Conservation (phyloP, 257 asterid genomes). For the Phtheirospermum japonicum region DNA sequence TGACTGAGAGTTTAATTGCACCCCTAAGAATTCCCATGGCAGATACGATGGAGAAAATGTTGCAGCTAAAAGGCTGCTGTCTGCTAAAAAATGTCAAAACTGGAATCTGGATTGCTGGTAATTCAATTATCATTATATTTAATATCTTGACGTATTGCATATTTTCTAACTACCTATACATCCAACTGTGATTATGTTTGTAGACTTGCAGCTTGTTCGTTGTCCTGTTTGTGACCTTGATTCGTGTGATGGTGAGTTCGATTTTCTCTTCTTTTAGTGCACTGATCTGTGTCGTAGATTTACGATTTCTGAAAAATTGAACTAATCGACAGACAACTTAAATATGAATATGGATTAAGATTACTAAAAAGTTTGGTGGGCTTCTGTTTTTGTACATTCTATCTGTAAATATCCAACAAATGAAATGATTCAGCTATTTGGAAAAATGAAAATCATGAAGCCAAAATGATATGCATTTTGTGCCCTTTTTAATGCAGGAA, state of each 20-base stretch:
- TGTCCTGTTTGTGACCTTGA: constrained; percentile 95
- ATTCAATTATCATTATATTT: constrained; percentile 12
- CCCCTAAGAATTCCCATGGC: constrained; percentile 42
- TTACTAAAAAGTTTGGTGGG: not conserved
- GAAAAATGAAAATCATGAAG: not conserved
- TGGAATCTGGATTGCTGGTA: constrained; percentile 99
- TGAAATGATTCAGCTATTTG: too few species aligned
- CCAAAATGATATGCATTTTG: not conserved
- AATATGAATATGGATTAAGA: too few species aligned
- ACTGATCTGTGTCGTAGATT: not conserved
- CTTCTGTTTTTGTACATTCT: constrained; percentile 1
- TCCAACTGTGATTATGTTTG: constrained; percentile 30
- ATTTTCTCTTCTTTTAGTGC: constrained; percentile 1
- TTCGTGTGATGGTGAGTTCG: constrained; percentile 81
- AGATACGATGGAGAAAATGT: constrained; percentile 40
- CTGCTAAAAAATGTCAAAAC: constrained; percentile 57
- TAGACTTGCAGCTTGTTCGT: constrained; percentile 95
- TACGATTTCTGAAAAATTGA: not conserved
- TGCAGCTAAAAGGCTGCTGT: constrained; percentile 53
- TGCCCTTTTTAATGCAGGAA: constrained; percentile 51
- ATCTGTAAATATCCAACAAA: not conserved
- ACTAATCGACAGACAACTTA: too few species aligned
- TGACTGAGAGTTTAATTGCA: constrained; percentile 54
- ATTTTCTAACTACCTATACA: constrained; percentile 21
- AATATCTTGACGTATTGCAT: constrained; percentile 4